Evolutionary conservation across 345 rosid genomes (phyloP).

Genomic region (Gossypium longicalyx): DNA sequence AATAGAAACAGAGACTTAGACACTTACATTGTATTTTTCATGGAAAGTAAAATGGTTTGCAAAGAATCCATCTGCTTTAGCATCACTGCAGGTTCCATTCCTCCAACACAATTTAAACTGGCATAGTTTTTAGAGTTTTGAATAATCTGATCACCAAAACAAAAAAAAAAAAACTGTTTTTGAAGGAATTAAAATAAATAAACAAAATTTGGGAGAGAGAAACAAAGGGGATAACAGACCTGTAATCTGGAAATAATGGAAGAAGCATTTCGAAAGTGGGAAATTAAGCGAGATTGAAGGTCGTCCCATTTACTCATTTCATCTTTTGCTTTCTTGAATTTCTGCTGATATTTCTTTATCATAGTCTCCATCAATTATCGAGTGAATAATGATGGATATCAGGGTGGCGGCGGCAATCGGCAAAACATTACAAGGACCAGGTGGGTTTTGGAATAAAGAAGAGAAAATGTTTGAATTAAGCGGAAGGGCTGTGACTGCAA

Average conservation of each 20-base stretch:
- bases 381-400: neutral
- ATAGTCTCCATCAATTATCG: slow-evolving; percentile 49
- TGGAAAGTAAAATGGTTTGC: slow-evolving; percentile 46
- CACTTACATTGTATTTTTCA: slow-evolving; percentile 54
- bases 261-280: slow-evolving; percentile 60
- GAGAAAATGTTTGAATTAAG: no score
- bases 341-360: slow-evolving; percentile 67
- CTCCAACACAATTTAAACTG: slow-evolving; percentile 43
- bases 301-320: slow-evolving; percentile 66
- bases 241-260: slow-evolving; percentile 64
- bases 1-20: neutral
- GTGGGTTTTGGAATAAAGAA: no score
- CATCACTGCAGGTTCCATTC: slow-evolving; percentile 51
- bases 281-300: slow-evolving; percentile 55
- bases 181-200: neutral
- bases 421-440: no score
- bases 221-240: slow-evolving; percentile 23
- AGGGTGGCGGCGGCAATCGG: neutral
- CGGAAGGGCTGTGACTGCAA: no score
- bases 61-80: slow-evolving; percentile 70
- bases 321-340: slow-evolving; percentile 49
- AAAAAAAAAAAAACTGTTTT: neutral
- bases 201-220: neutral
- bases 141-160: slow-evolving; percentile 35
- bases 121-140: slow-evolving; percentile 50